Evolutionary conservation across 2,329 filamentous ascomycete species (phyloP), one percentile per base, ranked within the genome.

Genomic region (Penicillium brevicompactum): DNA sequence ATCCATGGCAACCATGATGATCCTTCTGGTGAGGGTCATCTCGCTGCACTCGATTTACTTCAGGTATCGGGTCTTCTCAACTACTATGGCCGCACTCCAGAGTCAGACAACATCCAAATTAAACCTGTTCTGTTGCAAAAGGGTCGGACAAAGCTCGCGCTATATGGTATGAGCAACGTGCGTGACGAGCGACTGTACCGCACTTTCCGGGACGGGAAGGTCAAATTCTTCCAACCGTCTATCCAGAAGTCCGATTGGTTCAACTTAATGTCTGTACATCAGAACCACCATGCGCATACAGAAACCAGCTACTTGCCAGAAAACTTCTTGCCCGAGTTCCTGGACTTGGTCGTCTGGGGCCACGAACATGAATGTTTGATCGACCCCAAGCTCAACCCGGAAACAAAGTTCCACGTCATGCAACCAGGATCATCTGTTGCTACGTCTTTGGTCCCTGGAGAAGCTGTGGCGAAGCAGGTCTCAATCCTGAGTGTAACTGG

Each of bases 1-100:
- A 99, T 99, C 40, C 95, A 99, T 67, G 94, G 94, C 44, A 99
- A 99, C 68, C 94, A 99, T 71, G 94, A 99, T 69, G 94, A 99
- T 70, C 94, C 94, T 0, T 95, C 92, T n/a, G 94, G 94, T 9
- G 92, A 97, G 67, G 94, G 92, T 10, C 91, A 96, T 70, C 88
- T 89, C 61, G 95, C 94, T 60, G 92, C 93, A 0, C 82, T 99
- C 10, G 94, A 99, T 71, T 76, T 99, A 14, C 82, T 99, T 4
- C 92, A 97, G 71, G 88, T 94, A 1, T 91, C 92, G 0, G 94
- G 94, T 0, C 78, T 99, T 13, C 80, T 99, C 65, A 99, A 99
- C 74, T 99, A 97, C 77, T 99, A 94, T 71, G 94, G 94, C 2
- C 88, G 92, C 38, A 90, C 91, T 1, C 90, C 91, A 0, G 90